Conservation (phyloP, 2,329 filamentous ascomycete genomes). For the Cercospora sp. region DNA sequence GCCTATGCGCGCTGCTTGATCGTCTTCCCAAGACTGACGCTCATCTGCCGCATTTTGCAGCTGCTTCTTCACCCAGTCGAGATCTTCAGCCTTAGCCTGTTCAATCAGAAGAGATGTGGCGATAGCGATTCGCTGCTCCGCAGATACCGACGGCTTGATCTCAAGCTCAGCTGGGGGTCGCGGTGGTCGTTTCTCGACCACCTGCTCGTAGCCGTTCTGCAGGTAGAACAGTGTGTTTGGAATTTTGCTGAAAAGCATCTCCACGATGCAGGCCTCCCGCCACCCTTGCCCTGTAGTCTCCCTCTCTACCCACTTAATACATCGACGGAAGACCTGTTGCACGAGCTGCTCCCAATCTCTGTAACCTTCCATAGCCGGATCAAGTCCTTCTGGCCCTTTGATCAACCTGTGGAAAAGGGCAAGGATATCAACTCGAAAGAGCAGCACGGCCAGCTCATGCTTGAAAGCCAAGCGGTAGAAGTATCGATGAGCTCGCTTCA, state of each 20-base stretch:
- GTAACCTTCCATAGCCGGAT: slow-evolving; percentile 64
- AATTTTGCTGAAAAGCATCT: slow-evolving; percentile 94
- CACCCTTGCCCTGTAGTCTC: slow-evolving; percentile 60
- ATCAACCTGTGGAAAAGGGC: slow-evolving; percentile 87
- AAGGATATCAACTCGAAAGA: slow-evolving; percentile 90
- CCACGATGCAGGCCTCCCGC: slow-evolving; percentile 75
- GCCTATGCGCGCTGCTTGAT: slow-evolving; percentile 58
- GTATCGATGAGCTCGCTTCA: slow-evolving; percentile 90
- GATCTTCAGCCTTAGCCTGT: slow-evolving; percentile 70
- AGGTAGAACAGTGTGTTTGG: slow-evolving; percentile 80
- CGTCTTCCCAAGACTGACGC: slow-evolving; percentile 74
- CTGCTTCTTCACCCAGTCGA: slow-evolving; percentile 79
- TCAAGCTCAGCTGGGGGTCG: slow-evolving; percentile 78
- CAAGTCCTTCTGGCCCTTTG: slow-evolving; percentile 78
- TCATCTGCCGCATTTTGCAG: slow-evolving; percentile 69
- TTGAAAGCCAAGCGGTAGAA: slow-evolving; percentile 95
- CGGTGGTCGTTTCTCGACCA: slow-evolving; percentile 64
- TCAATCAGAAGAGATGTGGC: slow-evolving; percentile 78
- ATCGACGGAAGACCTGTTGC: slow-evolving; percentile 77
- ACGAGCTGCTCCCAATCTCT: slow-evolving; percentile 91
- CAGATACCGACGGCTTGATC: slow-evolving; percentile 70
- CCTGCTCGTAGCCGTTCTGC: slow-evolving; percentile 86
- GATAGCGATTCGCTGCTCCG: slow-evolving; percentile 69
- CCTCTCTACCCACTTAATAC: slow-evolving; percentile 70
- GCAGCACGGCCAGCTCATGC: slow-evolving; percentile 81